phyloP scores from a whole-genome alignment of 768 basidiomycete genomes.

The Tubosaeta sp. region DNA sequence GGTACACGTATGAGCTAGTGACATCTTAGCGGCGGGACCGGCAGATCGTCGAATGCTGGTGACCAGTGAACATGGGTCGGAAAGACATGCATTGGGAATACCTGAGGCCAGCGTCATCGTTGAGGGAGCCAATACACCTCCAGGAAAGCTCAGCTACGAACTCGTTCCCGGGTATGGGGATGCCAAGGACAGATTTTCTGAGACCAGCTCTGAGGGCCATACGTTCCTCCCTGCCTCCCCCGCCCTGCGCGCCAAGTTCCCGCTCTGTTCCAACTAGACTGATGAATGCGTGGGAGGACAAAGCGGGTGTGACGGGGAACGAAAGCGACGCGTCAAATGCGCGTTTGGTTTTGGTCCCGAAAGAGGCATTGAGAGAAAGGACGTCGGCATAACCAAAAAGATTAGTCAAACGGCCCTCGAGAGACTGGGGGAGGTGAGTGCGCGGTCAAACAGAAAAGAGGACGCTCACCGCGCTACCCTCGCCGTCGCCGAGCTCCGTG shows the following conservation, averaged over 20 bases:
- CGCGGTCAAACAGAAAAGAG: not conserved
- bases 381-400: conserved; percentile 90
- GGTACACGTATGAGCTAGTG: conserved; percentile 72
- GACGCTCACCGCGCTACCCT: conserved; percentile 81
- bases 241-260: conserved; percentile 49
- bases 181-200: conserved; percentile 15
- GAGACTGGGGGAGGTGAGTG: conserved; percentile 44
- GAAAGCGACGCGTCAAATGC: conserved; percentile 71
- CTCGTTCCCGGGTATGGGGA: conserved; percentile 50
- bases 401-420: conserved; percentile 79
- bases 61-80: conserved; percentile 1
- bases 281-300: conserved; percentile 68
- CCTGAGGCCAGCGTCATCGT: conserved; percentile 80
- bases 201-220: conserved; percentile 71
- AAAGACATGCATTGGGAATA: conserved; percentile 22
- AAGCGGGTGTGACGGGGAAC: conserved; percentile 55
- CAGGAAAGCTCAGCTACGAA: conserved; percentile 79
- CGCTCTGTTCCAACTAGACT: conserved; percentile 70
- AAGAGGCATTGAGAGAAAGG: conserved; percentile 74
- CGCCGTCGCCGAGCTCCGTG: conserved; percentile 90
- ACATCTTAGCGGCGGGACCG: conserved; percentile 76
- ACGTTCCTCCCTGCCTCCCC: conserved; percentile 26
- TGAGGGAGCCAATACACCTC: conserved; percentile 68
- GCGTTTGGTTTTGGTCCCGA: conserved; percentile 83
- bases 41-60: conserved; percentile 79